Conservation (phyloP, 179 eudicot genomes). For the Amaranthus tricolor region DNA sequence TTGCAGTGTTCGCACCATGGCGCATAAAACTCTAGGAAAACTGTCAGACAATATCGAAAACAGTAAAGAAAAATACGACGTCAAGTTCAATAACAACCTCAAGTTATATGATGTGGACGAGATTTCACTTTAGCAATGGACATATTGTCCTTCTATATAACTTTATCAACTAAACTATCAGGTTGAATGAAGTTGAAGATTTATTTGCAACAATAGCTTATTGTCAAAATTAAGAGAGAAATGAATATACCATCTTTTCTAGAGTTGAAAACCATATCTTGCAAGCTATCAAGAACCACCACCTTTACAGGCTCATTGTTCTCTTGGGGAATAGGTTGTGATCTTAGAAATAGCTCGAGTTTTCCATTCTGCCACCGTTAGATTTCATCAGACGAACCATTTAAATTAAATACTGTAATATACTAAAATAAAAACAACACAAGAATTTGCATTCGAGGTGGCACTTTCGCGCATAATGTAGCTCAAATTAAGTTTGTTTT, state of each 20-base stretch:
- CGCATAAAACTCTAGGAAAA: slow-evolving; percentile 79
- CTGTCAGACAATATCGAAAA: slow-evolving; percentile 29
- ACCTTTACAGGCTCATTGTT: slow-evolving; percentile 85
- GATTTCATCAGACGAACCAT: background rate
- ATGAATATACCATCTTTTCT: slow-evolving; percentile 55
- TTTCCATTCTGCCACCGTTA: slow-evolving; percentile 51
- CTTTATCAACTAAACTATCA: background rate
- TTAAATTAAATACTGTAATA: no score
- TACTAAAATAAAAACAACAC: background rate
- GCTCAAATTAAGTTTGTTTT: no score
- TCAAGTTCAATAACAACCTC: no score
- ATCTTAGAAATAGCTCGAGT: slow-evolving; percentile 43
- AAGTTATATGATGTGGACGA: no score
- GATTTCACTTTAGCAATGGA: no score
- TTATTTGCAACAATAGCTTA: background rate
- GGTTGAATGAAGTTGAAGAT: background rate
- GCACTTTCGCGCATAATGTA: no score
- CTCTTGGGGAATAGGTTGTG: slow-evolving; percentile 64
- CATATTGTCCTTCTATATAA: no score
- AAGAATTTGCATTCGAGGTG: background rate
- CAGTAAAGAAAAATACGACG: background rate
- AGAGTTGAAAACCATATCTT: slow-evolving; percentile 62
- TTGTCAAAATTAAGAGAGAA: background rate
- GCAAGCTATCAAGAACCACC: slow-evolving; percentile 65
- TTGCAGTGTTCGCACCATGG: slow-evolving; percentile 93